Evolutionary conservation across 1,284 basidiomycete genomes (phyloP).

Genomic region (Ceratobasidium sp.): DNA sequence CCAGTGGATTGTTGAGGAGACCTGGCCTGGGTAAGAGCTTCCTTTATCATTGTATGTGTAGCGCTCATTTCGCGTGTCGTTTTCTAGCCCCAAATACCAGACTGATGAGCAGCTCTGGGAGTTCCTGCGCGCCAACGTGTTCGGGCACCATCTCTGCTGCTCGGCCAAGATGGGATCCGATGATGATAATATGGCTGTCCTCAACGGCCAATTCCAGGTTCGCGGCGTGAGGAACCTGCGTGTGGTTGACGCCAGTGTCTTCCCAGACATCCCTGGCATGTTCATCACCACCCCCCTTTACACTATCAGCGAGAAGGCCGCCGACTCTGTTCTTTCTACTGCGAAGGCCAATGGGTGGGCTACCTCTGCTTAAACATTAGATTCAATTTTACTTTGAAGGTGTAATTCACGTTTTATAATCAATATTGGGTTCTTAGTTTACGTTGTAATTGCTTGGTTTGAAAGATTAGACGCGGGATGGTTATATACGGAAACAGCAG

Average conservation of each 20-base stretch:
- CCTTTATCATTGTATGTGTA: neutral
- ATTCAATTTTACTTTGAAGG: neutral
- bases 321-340: constrained; percentile 15
- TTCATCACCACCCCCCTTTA: constrained; percentile 38
- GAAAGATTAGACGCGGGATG: neutral
- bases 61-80: neutral
- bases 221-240: constrained; percentile 35
- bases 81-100: constrained; percentile 10
- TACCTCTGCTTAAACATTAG: neutral
- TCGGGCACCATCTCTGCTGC: constrained; percentile 37
- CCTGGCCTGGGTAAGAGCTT: constrained; percentile 28
- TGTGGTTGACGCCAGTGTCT: constrained; percentile 32
- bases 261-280: constrained; percentile 39
- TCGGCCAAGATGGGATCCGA: constrained; percentile 39
- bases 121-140: constrained; percentile 28
- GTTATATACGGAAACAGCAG: neutral
- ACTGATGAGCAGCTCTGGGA: constrained; percentile 39
- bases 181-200: constrained; percentile 20
- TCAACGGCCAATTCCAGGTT: constrained; percentile 36
- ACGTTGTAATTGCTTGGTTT: neutral
- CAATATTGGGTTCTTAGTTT: neutral
- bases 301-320: constrained; percentile 31
- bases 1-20: constrained; percentile 28
- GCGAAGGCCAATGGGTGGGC: constrained; percentile 37
- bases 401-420: constrained; percentile 1